phyloP scores from a whole-genome alignment of 2,329 filamentous ascomycete genomes.

The Calonectria naviculata region DNA sequence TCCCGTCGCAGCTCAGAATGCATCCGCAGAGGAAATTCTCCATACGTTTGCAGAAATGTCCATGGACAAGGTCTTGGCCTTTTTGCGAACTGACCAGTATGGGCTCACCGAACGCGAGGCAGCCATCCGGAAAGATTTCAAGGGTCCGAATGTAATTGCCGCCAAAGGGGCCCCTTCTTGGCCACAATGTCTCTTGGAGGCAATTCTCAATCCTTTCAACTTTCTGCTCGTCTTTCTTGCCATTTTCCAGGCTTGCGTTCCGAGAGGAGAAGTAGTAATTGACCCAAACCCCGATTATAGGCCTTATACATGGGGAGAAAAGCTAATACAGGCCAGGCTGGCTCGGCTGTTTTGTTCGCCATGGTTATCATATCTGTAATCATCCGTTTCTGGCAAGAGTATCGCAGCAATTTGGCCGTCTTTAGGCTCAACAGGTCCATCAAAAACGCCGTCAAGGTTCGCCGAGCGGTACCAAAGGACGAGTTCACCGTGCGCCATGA shows the following conservation, averaged over 20 bases:
- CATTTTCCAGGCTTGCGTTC: slow-evolving; percentile 1
- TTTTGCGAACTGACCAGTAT: neutral
- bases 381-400: slow-evolving; percentile 3
- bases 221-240: slow-evolving; percentile 4
- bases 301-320: neutral
- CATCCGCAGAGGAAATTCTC: neutral
- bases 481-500: neutral
- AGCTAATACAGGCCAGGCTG: neutral
- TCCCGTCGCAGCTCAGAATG: neutral
- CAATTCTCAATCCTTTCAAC: slow-evolving; percentile 5
- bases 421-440: neutral
- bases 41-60: neutral
- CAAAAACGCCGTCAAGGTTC: neutral
- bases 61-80: neutral
- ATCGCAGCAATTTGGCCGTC: neutral
- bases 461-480: neutral
- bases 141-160: neutral
- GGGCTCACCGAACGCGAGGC: neutral
- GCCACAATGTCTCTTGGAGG: neutral
- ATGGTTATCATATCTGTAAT: neutral
- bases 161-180: neutral
- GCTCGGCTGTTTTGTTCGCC: neutral
- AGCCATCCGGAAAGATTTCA: neutral
- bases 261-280: neutral
- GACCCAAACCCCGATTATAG: neutral